A percentile compares a stretch with the other conserved stretches of the same genome.
These are phyloP conservation scores for Sporothrix schenckii DNA, from an alignment of 2,329 filamentous ascomycete genomes.

Conservation along the genomic window DNA sequence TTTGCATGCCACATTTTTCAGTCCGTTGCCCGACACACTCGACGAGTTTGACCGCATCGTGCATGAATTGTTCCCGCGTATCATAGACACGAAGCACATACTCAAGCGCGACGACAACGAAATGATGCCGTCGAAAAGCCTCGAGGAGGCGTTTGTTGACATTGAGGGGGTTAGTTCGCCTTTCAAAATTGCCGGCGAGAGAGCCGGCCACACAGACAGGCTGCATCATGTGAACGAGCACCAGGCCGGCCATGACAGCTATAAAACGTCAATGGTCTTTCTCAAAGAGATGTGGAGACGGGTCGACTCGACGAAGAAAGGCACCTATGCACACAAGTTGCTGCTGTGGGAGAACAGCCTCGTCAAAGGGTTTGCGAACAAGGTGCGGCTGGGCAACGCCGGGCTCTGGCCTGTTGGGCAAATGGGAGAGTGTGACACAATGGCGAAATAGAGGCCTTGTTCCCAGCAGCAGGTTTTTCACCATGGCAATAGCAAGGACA, in stretches of 20 bases:
- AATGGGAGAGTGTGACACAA: background rate
- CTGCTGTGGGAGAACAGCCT: conserved; percentile 36
- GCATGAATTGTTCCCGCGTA: conserved; percentile 50
- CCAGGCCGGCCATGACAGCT: conserved; percentile 28
- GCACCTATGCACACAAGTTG: conserved; percentile 16
- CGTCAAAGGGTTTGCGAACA: conserved; percentile 38
- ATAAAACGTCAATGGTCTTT: conserved; percentile 50
- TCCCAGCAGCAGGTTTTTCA: background rate
- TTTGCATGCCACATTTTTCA: conserved; percentile 65
- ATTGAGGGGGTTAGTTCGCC: conserved; percentile 6
- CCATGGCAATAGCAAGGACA: background rate
- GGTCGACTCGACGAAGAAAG: background rate
- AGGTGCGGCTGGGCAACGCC: conserved; percentile 35
- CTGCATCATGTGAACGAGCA: conserved; percentile 22
- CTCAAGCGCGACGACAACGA: conserved; percentile 72
- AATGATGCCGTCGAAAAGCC: conserved; percentile 59
- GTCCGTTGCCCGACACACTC: conserved; percentile 56
- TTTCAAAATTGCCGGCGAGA: background rate
- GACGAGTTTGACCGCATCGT: conserved; percentile 56
- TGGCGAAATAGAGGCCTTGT: background rate
- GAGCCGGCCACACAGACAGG: no score
- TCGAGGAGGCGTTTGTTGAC: conserved; percentile 33
- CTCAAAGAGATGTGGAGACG: conserved; percentile 39
- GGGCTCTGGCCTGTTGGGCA: conserved; percentile 33
- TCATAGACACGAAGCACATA: conserved; percentile 73